Percentiles rank a stretch among this genome's conserved stretches.
Evolutionary conservation across 257 asterid species (phyloP).

Genomic region (Gardenia jasminoides): DNA sequence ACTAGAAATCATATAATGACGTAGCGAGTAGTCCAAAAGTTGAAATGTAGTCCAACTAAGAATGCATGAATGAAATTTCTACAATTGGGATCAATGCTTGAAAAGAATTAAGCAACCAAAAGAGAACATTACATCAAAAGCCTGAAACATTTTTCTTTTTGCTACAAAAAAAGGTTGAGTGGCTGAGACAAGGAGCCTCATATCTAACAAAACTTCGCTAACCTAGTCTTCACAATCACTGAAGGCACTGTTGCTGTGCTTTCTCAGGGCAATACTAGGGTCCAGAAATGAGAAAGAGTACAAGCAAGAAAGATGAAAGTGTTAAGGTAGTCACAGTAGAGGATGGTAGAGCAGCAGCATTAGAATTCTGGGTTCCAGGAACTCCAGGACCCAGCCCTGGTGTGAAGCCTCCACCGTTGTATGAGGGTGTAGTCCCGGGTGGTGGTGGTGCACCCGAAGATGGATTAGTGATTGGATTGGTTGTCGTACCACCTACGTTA

Average conservation of each 20-base stretch:
- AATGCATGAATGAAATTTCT: neutral
- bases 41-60: neutral
- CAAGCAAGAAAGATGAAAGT: slow-evolving; percentile 23
- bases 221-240: slow-evolving; percentile 30
- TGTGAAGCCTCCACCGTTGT: slow-evolving; percentile 38
- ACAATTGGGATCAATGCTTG: neutral
- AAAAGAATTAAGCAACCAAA: neutral
- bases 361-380: slow-evolving; percentile 32
- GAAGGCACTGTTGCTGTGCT: neutral
- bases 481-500: slow-evolving; percentile 19
- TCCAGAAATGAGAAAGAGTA: slow-evolving; percentile 22
- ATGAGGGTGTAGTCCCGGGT: slow-evolving; percentile 35
- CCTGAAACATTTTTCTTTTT: neutral
- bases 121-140: neutral
- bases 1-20: neutral
- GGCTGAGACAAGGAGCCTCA: neutral
- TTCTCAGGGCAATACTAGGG: slow-evolving; percentile 2
- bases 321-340: slow-evolving; percentile 17
- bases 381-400: slow-evolving; percentile 37
- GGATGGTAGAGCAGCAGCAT: slow-evolving; percentile 22
- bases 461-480: slow-evolving; percentile 29
- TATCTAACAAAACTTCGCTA: slow-evolving; percentile 42
- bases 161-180: too few relatives aligned
- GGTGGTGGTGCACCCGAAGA: slow-evolving; percentile 35
- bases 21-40: neutral